Evolutionary conservation across 2,329 filamentous ascomycete genomes (phyloP).

Genomic region (Diaporthe batatas): DNA sequence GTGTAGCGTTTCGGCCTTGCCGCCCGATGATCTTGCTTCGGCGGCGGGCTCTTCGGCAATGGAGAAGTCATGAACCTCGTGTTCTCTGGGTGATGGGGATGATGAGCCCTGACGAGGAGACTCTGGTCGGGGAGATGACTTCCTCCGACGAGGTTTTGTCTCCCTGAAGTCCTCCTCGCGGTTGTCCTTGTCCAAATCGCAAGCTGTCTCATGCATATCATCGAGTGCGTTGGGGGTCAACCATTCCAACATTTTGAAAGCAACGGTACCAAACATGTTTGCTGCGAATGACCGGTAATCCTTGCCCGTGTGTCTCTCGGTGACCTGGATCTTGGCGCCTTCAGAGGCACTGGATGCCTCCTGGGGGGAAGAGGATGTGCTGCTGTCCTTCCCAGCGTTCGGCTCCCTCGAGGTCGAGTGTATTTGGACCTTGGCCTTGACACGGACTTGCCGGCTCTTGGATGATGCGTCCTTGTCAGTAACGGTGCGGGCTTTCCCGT

Average conservation of each 20-base stretch:
- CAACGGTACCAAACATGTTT: conserved; percentile 74
- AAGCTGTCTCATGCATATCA: conserved; percentile 59
- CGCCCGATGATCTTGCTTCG: neutral
- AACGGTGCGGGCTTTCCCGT: conserved; percentile 41
- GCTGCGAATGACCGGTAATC: conserved; percentile 73
- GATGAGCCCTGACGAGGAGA: conserved; percentile 8
- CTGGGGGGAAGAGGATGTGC: conserved; percentile 3
- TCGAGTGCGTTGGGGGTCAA: conserved; percentile 71
- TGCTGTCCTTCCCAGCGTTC: conserved; percentile 22
- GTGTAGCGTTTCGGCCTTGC: conserved; percentile 2
- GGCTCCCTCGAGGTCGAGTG: conserved; percentile 31
- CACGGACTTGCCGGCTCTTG: conserved; percentile 33
- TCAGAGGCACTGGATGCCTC: conserved; percentile 8
- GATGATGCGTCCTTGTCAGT: neutral
- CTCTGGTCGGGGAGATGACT: conserved; percentile 36
- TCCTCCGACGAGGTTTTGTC: conserved; percentile 32
- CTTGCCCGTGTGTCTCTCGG: conserved; percentile 63
- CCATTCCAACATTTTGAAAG: conserved; percentile 80
- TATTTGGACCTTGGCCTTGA: conserved; percentile 38
- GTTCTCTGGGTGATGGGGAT: conserved; percentile 5
- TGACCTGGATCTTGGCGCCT: conserved; percentile 53
- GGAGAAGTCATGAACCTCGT: conserved; percentile 27
- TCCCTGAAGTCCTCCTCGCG: conserved; percentile 45
- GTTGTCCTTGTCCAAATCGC: conserved; percentile 48
- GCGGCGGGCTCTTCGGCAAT: conserved; percentile 38